Evolutionary conservation across 805 yeast species (phyloP).

Genomic region (Blastobotrys attinorum): DNA sequence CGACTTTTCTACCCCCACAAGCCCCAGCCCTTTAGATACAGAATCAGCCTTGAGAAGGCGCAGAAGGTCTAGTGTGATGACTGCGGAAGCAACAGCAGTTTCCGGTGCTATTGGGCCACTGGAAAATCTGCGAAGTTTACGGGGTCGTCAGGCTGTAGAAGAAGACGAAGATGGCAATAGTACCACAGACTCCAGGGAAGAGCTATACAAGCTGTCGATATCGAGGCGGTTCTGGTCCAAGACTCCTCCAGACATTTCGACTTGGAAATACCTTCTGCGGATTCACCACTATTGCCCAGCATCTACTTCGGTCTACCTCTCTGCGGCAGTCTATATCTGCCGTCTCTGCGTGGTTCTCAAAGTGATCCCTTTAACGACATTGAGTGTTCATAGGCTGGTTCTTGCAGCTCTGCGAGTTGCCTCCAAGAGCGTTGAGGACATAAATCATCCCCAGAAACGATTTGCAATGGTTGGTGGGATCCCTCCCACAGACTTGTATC

Average conservation of each 20-base stretch:
- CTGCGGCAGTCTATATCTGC: conserved; percentile 30
- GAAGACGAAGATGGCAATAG: background rate
- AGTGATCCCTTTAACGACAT: conserved; percentile 28
- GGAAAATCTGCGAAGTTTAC: background rate
- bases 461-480: conserved; percentile 44
- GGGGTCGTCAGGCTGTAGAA: background rate
- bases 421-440: conserved; percentile 42
- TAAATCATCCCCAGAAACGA: conserved; percentile 37
- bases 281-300: conserved; percentile 33
- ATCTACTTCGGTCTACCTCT: conserved; percentile 32
- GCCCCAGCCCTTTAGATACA: background rate
- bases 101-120: conserved; percentile 11
- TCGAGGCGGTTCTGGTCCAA: conserved; percentile 28
- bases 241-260: conserved; percentile 24
- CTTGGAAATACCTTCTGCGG: conserved; percentile 28
- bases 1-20: background rate
- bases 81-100: conserved; percentile 17
- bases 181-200: background rate
- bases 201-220: conserved; percentile 14
- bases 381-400: conserved; percentile 37
- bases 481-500: conserved; percentile 35
- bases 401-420: conserved; percentile 40
- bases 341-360: conserved; percentile 25
- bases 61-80: conserved; percentile 11
- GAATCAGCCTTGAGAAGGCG: conserved; percentile 2